Evolutionary conservation across 805 yeast genomes (phyloP).

Genomic region (Spathaspora girioi): DNA sequence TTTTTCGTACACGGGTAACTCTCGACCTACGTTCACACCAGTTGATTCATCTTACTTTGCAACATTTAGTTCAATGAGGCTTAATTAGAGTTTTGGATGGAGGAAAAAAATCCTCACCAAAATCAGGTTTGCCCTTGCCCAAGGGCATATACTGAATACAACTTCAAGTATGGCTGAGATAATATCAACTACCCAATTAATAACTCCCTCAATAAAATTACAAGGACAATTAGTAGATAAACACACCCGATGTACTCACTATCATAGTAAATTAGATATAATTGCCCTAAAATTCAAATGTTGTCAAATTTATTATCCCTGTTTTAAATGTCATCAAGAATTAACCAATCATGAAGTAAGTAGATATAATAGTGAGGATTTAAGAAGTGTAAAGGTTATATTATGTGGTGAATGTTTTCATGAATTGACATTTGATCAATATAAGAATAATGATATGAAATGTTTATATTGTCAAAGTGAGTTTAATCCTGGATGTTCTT

Average conservation of each 20-base stretch:
- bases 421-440: constrained; percentile 26
- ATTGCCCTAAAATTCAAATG: constrained; percentile 39
- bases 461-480: constrained; percentile 24
- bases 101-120: too few species aligned
- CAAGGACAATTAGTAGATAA: constrained; percentile 17
- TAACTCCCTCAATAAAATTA: not conserved
- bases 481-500: constrained; percentile 37
- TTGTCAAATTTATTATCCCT: constrained; percentile 34
- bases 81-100: too few species aligned
- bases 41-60: too few species aligned
- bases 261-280: constrained; percentile 30
- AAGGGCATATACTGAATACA: too few species aligned
- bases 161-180: not conserved
- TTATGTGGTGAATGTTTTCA: constrained; percentile 35
- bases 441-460: constrained; percentile 9
- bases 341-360: constrained; percentile 9
- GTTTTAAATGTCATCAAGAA: constrained; percentile 35
- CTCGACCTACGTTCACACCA: too few species aligned
- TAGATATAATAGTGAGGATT: constrained; percentile 12
- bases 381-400: constrained; percentile 16
- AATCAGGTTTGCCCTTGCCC: too few species aligned
- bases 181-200: not conserved
- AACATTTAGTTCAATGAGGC: too few species aligned
- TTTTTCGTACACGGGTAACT: too few species aligned
- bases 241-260: constrained; percentile 37